Conservation (phyloP, 805 yeast genomes). For the Starmerella floricola region DNA sequence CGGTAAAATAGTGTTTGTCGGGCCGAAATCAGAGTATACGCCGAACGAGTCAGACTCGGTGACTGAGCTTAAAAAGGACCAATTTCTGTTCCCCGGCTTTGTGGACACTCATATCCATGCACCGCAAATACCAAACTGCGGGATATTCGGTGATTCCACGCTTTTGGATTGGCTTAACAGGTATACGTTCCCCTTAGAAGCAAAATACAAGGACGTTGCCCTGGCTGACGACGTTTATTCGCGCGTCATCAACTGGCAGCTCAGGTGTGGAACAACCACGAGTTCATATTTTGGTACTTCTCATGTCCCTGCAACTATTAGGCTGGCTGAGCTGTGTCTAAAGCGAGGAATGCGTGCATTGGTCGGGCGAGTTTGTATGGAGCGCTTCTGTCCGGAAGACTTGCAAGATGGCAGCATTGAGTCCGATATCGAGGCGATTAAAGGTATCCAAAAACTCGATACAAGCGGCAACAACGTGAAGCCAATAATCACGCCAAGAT, state of each 20-base stretch:
- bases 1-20: conserved; percentile 33
- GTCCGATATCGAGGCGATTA: conserved; percentile 45
- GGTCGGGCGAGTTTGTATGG: conserved; percentile 92
- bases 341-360: conserved; percentile 71
- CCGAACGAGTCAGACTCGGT: not conserved
- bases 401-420: conserved; percentile 45
- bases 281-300: conserved; percentile 88
- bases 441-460: conserved; percentile 43
- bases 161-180: conserved; percentile 77
- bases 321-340: conserved; percentile 61
- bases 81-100: conserved; percentile 72
- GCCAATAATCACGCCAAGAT: conserved; percentile 83
- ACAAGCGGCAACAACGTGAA: conserved; percentile 42
- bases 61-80: conserved; percentile 6
- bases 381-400: conserved; percentile 57
- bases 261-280: conserved; percentile 76
- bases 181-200: conserved; percentile 84
- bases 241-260: conserved; percentile 55
- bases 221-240: conserved; percentile 53
- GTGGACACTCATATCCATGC: conserved; percentile 78
- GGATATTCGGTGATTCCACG: conserved; percentile 75
- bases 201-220: conserved; percentile 42
- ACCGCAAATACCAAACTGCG: conserved; percentile 69
- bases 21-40: conserved; percentile 2
- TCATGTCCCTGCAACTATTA: conserved; percentile 60